Evolutionary conservation across 2,329 filamentous ascomycete species (phyloP), one percentile per base, ranked within the genome.

Genomic region (Chaetomium sp.): DNA sequence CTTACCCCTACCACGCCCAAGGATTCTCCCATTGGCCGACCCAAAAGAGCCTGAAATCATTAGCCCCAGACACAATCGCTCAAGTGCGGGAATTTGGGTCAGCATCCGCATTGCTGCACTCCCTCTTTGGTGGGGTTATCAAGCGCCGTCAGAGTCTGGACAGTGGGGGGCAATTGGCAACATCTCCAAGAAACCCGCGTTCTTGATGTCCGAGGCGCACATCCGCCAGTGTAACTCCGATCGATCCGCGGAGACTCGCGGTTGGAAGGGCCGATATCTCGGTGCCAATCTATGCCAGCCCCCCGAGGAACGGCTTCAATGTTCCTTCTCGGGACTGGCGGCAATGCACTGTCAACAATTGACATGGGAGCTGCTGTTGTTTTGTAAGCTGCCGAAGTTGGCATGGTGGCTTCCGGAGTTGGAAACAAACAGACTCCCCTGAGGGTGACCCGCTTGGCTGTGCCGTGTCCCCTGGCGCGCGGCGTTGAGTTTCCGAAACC

Each of bases 1-100:
- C 35, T 49, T 19, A 33, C 51, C 42, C 45, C 19, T 27, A 31
- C 47, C 53, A n/a, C 7, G 31, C 5, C 7, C 38, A 27, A 45
- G 21, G 31, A 49, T 27, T 35, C 38, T 60, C 60, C 55, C 60
- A 70, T 69, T 70, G 67, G 69, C 53, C 59, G 23, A 50, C 27
- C 10, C 12, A 58, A 60, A 68, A 67, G 57, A 70, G 65, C 62
- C 69, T 69, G 67, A 70, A 68, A 42, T 67, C 63, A 25, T 56
- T 65, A 66, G 57, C 60, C 62, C 53, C 62, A 55, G 53, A 56
- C 38, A 16, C 54, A 53, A 49, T 35, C 58, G 56, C 59, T 60
- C 49, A 45, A 54, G 38, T 70, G 69, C 67, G 69, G 66, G 66
- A 69, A 70, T 70, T 70, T 69, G 66, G 57, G 55, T 51, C 55